A percentile compares a stretch with the other conserved stretches of the same genome.
Evolutionary conservation across 768 basidiomycete species (phyloP).

Genomic region (Cystobasidium onofrii): DNA sequence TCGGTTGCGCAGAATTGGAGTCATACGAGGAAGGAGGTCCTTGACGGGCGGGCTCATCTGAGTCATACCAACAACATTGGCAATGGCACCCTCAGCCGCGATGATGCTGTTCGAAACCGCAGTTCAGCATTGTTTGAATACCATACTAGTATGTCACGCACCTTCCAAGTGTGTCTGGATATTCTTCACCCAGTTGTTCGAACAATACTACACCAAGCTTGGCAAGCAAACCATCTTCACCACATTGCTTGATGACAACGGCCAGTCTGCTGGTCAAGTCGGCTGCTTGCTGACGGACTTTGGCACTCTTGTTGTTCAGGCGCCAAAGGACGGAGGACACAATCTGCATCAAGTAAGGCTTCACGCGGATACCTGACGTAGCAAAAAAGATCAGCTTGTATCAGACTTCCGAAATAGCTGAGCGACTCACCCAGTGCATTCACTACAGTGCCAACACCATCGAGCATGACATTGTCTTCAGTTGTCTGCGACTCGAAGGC

Average conservation of each 20-base stretch:
- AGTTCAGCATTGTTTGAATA: neutral
- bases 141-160: slow-evolving; percentile 38
- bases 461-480: slow-evolving; percentile 98
- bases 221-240: slow-evolving; percentile 88
- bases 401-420: neutral
- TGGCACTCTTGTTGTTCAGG: slow-evolving; percentile 97
- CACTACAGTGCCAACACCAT: slow-evolving; percentile 95
- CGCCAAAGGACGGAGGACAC: slow-evolving; percentile 99
- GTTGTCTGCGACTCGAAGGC: slow-evolving; percentile 99
- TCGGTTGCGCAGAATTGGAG: slow-evolving; percentile 95
- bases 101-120: slow-evolving; percentile 96
- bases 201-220: slow-evolving; percentile 94
- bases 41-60: slow-evolving; percentile 99
- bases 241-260: slow-evolving; percentile 96
- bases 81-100: slow-evolving; percentile 95
- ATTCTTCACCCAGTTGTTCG: slow-evolving; percentile 98
- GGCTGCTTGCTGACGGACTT: slow-evolving; percentile 98
- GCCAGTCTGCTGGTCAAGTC: slow-evolving; percentile 92
- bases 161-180: slow-evolving; percentile 90
- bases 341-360: slow-evolving; percentile 96
- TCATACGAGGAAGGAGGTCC: slow-evolving; percentile 98
- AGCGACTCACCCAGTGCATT: slow-evolving; percentile 63
- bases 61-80: slow-evolving; percentile 99
- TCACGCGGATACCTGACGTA: slow-evolving; percentile 70
- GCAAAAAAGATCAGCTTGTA: neutral